phyloP scores from a whole-genome alignment of 768 basidiomycete species.

The Leccinum subtestaceum region DNA sequence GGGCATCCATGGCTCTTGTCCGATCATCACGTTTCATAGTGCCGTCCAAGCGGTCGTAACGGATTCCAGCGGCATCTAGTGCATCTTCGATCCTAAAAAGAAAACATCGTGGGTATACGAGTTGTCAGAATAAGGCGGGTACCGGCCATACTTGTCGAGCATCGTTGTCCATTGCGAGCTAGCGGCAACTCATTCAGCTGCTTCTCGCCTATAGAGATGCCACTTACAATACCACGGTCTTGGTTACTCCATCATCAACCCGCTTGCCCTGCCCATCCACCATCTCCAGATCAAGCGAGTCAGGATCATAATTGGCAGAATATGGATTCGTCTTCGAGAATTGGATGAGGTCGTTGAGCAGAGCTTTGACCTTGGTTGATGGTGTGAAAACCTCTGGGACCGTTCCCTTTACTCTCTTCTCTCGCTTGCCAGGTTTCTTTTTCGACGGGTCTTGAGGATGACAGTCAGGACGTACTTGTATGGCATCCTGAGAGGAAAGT shows the following conservation, averaged over 20 bases:
- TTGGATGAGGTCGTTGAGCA: constrained; percentile 75
- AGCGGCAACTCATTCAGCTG: constrained; percentile 13
- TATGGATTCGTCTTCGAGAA: constrained; percentile 84
- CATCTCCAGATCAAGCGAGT: constrained; percentile 69
- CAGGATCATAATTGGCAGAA: constrained; percentile 83
- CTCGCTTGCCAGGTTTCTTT: constrained; percentile 63
- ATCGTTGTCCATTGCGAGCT: constrained; percentile 95
- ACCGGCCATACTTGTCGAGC: constrained; percentile 72
- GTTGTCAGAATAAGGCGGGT: background rate
- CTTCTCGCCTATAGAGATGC: constrained; percentile 12
- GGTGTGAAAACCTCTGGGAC: constrained; percentile 58
- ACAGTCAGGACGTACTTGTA: constrained; percentile 73
- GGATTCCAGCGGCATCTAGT: constrained; percentile 75
- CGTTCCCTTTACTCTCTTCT: constrained; percentile 60
- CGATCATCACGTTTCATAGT: constrained; percentile 98
- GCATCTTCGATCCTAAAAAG: constrained; percentile 79
- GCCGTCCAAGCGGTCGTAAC: constrained; percentile 90
- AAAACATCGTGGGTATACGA: constrained; percentile 1
- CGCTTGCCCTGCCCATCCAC: constrained; percentile 71
- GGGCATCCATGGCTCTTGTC: constrained; percentile 84
- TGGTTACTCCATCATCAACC: constrained; percentile 67
- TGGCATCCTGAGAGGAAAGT: constrained; percentile 69
- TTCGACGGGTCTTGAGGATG: constrained; percentile 45
- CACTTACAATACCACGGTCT: constrained; percentile 95
- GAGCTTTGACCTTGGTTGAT: constrained; percentile 86